phyloP scores from a whole-genome alignment of 345 rosid genomes.

The Tarenaya hassleriana region DNA sequence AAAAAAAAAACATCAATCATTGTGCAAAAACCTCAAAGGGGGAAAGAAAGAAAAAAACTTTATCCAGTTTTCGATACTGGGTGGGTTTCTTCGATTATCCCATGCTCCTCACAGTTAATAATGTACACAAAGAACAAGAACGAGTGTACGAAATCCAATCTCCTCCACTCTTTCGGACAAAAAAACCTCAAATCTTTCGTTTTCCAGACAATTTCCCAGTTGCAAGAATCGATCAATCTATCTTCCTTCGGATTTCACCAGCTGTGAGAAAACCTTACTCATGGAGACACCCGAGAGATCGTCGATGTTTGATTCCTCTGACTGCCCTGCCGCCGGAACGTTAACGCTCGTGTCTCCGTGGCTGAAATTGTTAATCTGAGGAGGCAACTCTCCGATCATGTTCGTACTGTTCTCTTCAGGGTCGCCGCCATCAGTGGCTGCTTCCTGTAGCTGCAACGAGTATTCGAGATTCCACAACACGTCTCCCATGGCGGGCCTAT shows the following conservation, averaged over 20 bases:
- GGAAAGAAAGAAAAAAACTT: too few species aligned
- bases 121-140: too few species aligned
- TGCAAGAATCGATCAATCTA: constrained; percentile 19
- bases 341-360: constrained; percentile 28
- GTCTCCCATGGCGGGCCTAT: constrained; percentile 86
- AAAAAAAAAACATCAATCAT: too few species aligned
- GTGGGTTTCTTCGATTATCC: too few species aligned
- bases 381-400: constrained; percentile 59
- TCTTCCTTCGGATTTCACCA: constrained; percentile 74
- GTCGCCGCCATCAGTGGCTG: constrained; percentile 41
- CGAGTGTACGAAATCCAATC: too few species aligned
- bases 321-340: constrained; percentile 26
- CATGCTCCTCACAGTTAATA: too few species aligned
- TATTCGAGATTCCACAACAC: constrained; percentile 90
- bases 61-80: too few species aligned
- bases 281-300: constrained; percentile 58
- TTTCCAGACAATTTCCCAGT: not conserved
- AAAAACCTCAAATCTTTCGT: not conserved
- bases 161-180: too few species aligned
- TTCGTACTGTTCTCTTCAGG: constrained; percentile 76
- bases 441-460: constrained; percentile 76
- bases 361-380: constrained; percentile 43
- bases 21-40: too few species aligned
- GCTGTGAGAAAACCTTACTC: constrained; percentile 84
- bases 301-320: constrained; percentile 33